phyloP scores from a whole-genome alignment of 2,329 filamentous ascomycete species.

The Claviceps arundinis region DNA sequence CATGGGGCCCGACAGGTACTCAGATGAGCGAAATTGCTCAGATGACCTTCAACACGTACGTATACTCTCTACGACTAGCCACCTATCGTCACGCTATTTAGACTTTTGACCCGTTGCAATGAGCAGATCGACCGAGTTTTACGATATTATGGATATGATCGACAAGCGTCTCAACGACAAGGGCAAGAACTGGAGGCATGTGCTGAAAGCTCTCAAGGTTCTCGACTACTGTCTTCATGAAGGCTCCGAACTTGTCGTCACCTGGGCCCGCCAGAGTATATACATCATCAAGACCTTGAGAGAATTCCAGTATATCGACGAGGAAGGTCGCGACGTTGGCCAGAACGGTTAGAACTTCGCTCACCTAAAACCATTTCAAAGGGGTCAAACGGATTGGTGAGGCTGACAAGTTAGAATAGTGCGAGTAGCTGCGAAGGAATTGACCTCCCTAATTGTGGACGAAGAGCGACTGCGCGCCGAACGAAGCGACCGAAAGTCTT shows the following conservation, averaged over 20 bases:
- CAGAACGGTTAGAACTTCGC: conserved; percentile 63
- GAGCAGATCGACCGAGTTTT: conserved; percentile 81
- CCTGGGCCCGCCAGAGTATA: conserved; percentile 94
- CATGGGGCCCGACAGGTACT: conserved; percentile 93
- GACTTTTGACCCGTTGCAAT: neutral
- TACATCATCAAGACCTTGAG: conserved; percentile 98
- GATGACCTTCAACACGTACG: conserved; percentile 94
- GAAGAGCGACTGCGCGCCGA: conserved; percentile 86
- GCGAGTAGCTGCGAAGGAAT: conserved; percentile 87
- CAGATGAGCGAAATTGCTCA: conserved; percentile 99
- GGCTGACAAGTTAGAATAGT: conserved; percentile 39
- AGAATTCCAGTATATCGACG: conserved; percentile 93
- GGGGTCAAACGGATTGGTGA: neutral
- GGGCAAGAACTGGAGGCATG: conserved; percentile 98
- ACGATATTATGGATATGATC: conserved; percentile 99
- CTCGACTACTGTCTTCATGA: conserved; percentile 97
- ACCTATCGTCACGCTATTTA: neutral
- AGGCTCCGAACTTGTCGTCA: conserved; percentile 89
- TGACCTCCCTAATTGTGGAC: conserved; percentile 82
- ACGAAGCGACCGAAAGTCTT: conserved; percentile 79
- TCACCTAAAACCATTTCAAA: neutral
- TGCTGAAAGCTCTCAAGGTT: conserved; percentile 93
- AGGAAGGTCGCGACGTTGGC: conserved; percentile 88
- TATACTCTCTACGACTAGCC: conserved; percentile 6
- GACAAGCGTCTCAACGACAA: conserved; percentile 98